phyloP scores from a whole-genome alignment of 345 rosid genomes.

The Bruguiera parviflora region DNA sequence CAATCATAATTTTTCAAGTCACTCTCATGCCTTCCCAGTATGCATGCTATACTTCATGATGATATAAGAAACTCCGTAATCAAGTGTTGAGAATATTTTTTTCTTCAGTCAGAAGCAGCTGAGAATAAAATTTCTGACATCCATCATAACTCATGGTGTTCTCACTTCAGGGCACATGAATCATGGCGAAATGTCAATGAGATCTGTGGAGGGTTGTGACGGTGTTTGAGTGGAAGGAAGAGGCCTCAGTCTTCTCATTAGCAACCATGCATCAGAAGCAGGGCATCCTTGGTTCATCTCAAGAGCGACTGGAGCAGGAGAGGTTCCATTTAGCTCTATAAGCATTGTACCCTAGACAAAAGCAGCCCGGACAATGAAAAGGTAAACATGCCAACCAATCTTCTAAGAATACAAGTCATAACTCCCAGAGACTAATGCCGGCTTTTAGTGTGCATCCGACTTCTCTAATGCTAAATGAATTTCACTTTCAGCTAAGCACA shows the following conservation, averaged over 20 bases:
- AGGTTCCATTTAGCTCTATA: conserved; percentile 54
- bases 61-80: background rate
- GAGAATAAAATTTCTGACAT: background rate
- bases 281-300: conserved; percentile 75
- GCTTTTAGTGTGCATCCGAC: background rate
- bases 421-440: background rate
- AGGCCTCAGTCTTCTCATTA: conserved; percentile 54
- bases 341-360: conserved; percentile 69
- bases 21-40: background rate
- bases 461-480: too few species aligned
- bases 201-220: conserved; percentile 6
- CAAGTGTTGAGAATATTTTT: background rate
- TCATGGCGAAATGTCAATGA: conserved; percentile 50
- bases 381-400: conserved; percentile 1
- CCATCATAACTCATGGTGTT: background rate
- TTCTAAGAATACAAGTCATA: background rate
- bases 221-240: conserved; percentile 23
- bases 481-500: background rate
- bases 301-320: conserved; percentile 56
- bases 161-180: background rate
- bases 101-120: background rate
- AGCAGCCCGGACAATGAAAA: background rate
- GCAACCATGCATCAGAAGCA: conserved; percentile 67
- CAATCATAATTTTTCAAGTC: background rate
- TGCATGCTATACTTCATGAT: background rate